phyloP scores from a whole-genome alignment of 768 basidiomycete species.

The Leccinum arenicola region DNA sequence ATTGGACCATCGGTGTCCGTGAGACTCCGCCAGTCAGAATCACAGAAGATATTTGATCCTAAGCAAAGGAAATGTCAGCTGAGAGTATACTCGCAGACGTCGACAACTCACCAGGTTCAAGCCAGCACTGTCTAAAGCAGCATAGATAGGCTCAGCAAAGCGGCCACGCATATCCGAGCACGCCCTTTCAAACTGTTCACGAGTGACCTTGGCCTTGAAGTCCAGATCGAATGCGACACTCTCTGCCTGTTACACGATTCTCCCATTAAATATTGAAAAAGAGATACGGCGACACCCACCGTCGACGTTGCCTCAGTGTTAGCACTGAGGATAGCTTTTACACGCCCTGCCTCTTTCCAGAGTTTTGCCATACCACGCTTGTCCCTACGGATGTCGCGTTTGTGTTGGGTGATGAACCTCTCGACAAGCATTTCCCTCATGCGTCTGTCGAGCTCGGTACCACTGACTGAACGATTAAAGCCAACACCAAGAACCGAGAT shows the following conservation, averaged over 20 bases:
- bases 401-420: conserved; percentile 70
- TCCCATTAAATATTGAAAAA: neutral
- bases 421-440: conserved; percentile 77
- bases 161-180: conserved; percentile 61
- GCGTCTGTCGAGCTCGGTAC: conserved; percentile 81
- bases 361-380: conserved; percentile 88
- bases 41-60: conserved; percentile 82
- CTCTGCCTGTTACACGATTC: conserved; percentile 59
- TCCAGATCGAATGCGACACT: conserved; percentile 89
- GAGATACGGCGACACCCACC: conserved; percentile 40
- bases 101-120: conserved; percentile 54
- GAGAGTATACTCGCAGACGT: neutral
- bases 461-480: conserved; percentile 72
- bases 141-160: conserved; percentile 70
- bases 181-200: conserved; percentile 74
- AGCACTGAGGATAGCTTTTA: conserved; percentile 92
- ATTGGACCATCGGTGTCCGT: conserved; percentile 88
- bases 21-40: conserved; percentile 92
- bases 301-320: conserved; percentile 76
- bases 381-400: conserved; percentile 66
- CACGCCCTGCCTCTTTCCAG: conserved; percentile 88
- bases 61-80: conserved; percentile 1
- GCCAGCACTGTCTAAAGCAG: conserved; percentile 66
- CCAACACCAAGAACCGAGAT: conserved; percentile 81
- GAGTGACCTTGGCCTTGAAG: conserved; percentile 74